These are phyloP conservation scores for Corynespora cassiicola DNA, from an alignment of 2,329 filamentous ascomycete species.

Conservation along the genomic window DNA sequence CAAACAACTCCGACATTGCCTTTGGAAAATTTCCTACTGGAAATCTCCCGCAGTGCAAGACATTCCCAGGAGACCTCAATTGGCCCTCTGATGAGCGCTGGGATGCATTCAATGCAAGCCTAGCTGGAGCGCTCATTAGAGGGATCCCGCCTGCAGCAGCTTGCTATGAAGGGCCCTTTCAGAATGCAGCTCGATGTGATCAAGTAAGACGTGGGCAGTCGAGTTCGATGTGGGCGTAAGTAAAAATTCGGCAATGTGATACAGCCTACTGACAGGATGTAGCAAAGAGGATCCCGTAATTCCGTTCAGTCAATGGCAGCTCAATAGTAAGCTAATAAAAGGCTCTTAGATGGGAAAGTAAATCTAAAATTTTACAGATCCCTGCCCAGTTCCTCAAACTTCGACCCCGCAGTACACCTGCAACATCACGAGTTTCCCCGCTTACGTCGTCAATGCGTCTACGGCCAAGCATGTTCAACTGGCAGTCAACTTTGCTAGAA, in stretches of 20 bases:
- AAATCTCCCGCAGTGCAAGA: slow-evolving; percentile 23
- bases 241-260: neutral
- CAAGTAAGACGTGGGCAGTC: slow-evolving; percentile 10
- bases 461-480: slow-evolving; percentile 33
- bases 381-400: slow-evolving; percentile 14
- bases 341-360: no score
- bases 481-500: slow-evolving; percentile 37
- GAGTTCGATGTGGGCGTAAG: slow-evolving; percentile 28
- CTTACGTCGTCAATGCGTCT: slow-evolving; percentile 31
- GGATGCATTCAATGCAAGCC: slow-evolving; percentile 26
- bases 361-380: no score
- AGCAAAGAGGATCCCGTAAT: slow-evolving; percentile 33
- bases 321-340: slow-evolving; percentile 15
- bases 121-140: slow-evolving; percentile 28
- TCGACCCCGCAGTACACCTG: slow-evolving; percentile 19
- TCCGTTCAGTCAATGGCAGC: slow-evolving; percentile 25
- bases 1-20: slow-evolving; percentile 25
- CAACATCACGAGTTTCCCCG: slow-evolving; percentile 26
- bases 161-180: slow-evolving; percentile 30
- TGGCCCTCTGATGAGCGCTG: slow-evolving; percentile 32
- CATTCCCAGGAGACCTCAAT: slow-evolving; percentile 28
- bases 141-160: slow-evolving; percentile 32
- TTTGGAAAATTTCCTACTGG: slow-evolving; percentile 22
- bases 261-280: no score
- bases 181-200: slow-evolving; percentile 22